Evolutionary conservation across 192 early-diverging fungal genomes (phyloP), one percentile per base, ranked within the genome.

Genomic region (Rhizophagus clarus): DNA sequence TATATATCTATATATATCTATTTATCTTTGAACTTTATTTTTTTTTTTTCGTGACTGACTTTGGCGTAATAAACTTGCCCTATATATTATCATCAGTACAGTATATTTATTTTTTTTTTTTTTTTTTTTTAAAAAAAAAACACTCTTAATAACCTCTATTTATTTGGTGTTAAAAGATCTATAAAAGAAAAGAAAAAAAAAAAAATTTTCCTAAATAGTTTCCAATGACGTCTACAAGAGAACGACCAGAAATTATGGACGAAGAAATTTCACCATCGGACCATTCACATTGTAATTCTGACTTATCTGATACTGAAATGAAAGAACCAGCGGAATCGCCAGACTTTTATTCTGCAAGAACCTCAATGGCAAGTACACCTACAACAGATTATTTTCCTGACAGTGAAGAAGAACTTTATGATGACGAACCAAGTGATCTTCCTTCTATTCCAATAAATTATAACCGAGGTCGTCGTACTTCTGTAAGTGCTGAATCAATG

Each of bases 401-500:
- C 63, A 81, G 74, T 60, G 87, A 91, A 17, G 91, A 93, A 42
- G 88, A 92, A 26, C 84, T 90, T 24, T 78, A 81, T 40, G 85
- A 91, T 34, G 90, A 93, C 61, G 93, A 90, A 61, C 89, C 89
- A 63, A 91, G 90, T 75, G 86, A 91, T 73, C 85, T 91, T 66
- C 76, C 81, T 60, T 83, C 82, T 73, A 86, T 90, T 34, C 89
- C 91, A 64, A 80, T 89, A 42, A 91, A 88, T 80, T 92, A 95
- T 77, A 95, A 96, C 84, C 90, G 95, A 15, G 95, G 93, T 11
- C 93, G 97, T 31, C 94, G 98, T 68, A 95, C 96, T 32, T 97
- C 96, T 26, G 96, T 98, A 81, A 94, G 92, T 45, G 97, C 98
- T 28, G 97, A 99, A 86, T 97, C 96, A 51, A 98, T 98, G 93